Base-by-base conservation (phyloP, 331 rosid genomes). In the Cydonia oblonga region DNA sequence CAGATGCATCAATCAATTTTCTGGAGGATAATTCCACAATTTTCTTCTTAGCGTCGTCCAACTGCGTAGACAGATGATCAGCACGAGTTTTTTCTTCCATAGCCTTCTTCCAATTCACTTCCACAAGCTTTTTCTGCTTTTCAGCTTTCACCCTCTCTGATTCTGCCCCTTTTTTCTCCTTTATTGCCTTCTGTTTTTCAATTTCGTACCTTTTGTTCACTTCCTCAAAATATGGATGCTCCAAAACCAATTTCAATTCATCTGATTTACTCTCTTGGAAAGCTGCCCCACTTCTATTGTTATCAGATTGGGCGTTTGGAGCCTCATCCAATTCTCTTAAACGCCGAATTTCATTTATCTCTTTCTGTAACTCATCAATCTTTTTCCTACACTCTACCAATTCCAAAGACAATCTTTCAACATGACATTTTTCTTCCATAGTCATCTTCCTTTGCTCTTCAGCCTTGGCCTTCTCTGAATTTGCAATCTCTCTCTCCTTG, bases 51-150 rank as follows among this genome's bases (percentile, higher is more conserved):
- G 76, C 71, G 46, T 83, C 87, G 46, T 76, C 86, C 72, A 89
- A 75, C 82, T 86, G 82, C 75, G 23, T 66, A 78, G 84, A 84
- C 75, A 87, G 76, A 81, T 82, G 76, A 82, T 85, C 89, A 49
- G 83, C 83, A 57, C 73, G 83, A 38, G 64, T 28, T 82, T 87
- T 85, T 82, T 83, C 96, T 76, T 83, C 89, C 73, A 66, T 15
- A 58, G 82, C 84, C 72, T 57, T 89, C 84, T 75, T 92, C 85
- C 78, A 71, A 74, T 90, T 87, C 69, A 71, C 80, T 74, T 84
- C 89, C 22, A 79, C 83, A 68, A 73, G 82, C 10, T 70, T 84
- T 78, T 78, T 86, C 80, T 83, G 92, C 74, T 80, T 67, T 79
- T 82, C 84, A 56, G 76, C 64, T 72, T 81, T 80, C 71, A 62